Conservation (phyloP, 345 rosid genomes). For the Hibiscus trionum region DNA sequence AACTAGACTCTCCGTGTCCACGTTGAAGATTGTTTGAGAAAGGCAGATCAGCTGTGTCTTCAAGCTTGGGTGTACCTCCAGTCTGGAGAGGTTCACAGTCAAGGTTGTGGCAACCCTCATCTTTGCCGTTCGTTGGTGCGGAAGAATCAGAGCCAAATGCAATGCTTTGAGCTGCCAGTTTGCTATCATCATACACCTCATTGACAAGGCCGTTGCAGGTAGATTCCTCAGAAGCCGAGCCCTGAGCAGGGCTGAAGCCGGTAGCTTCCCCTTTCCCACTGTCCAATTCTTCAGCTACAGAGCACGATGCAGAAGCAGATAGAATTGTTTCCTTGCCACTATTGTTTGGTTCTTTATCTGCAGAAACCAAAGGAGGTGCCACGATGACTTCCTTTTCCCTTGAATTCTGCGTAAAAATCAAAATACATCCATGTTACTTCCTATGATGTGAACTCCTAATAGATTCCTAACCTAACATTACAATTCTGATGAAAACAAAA, state of each 20-base stretch:
- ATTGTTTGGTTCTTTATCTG: constrained; percentile 10
- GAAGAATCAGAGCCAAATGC: constrained; percentile 20
- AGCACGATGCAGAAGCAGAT: constrained; percentile 4
- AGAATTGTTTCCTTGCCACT: neutral
- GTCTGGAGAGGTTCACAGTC: constrained; percentile 12
- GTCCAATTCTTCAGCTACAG: constrained; percentile 14
- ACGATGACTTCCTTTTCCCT: constrained; percentile 11
- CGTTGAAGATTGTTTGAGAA: constrained; percentile 24
- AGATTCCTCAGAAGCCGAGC: constrained; percentile 16
- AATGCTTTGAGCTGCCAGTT: constrained; percentile 28
- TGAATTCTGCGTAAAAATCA: constrained; percentile 26
- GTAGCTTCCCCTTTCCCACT: constrained; percentile 6
- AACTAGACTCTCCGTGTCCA: constrained; percentile 62
- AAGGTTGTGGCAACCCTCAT: constrained; percentile 14
- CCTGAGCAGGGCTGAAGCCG: constrained; percentile 6
- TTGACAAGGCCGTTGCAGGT: constrained; percentile 12
- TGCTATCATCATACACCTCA: constrained; percentile 13
- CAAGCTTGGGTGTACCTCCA: constrained; percentile 10
- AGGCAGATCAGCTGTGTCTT: constrained; percentile 20
- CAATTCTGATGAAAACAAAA: neutral
- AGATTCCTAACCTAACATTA: neutral
- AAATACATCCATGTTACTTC: neutral
- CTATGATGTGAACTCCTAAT: neutral
- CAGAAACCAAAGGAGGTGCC: neutral
- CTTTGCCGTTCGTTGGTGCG: constrained; percentile 11